Evolutionary conservation across 306 rosid genomes (phyloP), one percentile per base, ranked within the genome.

Genomic region (Fragaria ananassa): DNA sequence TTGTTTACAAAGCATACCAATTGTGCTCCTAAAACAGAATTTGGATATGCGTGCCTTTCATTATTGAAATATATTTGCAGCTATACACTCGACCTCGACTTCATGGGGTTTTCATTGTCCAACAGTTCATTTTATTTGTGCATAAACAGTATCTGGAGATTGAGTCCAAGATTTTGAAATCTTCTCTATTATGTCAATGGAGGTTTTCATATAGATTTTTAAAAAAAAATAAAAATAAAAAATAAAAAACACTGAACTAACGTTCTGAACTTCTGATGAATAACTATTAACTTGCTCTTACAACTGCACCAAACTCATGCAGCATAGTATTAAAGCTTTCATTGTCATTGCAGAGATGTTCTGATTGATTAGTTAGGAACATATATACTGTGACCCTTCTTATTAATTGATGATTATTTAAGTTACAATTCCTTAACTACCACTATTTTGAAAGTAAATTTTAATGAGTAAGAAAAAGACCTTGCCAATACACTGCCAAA

Each of bases 91-190:
- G 58, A 34, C 53, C 39, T 63, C 54, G 58, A 34, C 53, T 57
- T 56, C 58, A 10, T 39, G 25, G 27, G 66, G 72, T 31, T 65
- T 41, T 66, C 68, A 71, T 60, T 76, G 21, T 41, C 10, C 69
- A 25, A 72, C 64, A 29, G n/a, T 53, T 47, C 35, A 49, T 31
- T 53, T 34, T 7, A 71, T 75, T 70, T 51, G 9, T 68, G 21
- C 39, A 42, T 51, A 70, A 70, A 29, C 7, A 44, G 74, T 71
- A 78, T 53, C 54, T 65, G 70, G 71, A 56, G 69, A 75, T 71
- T 66, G 70, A 41, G 76, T 72, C 65, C 58, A 75, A 47, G 78
- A 71, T 83, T 71, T 41, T 83, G 81, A 70, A 42, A 75, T 76
- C 60, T 75, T 71, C n/a, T 71, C 42, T 18, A 23, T 6, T 68